phyloP scores from a whole-genome alignment of 176 grass and related monocot species.

The Themeda triandra region DNA sequence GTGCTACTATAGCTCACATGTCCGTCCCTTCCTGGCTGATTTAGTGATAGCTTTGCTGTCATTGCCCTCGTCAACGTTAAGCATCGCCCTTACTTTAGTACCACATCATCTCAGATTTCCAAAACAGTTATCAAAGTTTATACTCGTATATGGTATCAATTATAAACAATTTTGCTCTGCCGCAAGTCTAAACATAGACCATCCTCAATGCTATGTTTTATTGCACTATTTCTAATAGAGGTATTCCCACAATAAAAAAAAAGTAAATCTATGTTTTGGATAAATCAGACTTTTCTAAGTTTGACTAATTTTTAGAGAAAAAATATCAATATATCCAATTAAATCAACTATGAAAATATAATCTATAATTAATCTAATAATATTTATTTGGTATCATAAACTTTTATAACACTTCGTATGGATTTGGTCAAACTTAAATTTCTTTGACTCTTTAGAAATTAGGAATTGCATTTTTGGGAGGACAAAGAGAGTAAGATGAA shows the following conservation, averaged over 20 bases:
- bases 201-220: too few species aligned
- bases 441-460: background rate
- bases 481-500: background rate
- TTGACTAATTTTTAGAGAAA: too few species aligned
- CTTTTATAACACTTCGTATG: background rate
- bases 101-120: background rate
- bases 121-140: background rate
- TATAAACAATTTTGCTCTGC: background rate
- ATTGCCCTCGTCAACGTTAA: background rate
- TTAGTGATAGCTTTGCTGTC: background rate
- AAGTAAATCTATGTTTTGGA: background rate
- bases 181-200: background rate
- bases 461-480: background rate
- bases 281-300: too few species aligned
- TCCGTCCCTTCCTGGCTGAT: background rate
- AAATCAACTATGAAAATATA: too few species aligned
- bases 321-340: too few species aligned
- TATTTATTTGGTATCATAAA: background rate
- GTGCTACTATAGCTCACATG: background rate
- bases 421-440: background rate
- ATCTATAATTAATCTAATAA: background rate
- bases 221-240: background rate
- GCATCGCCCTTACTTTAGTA: background rate
- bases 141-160: too few species aligned
- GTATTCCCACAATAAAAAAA: background rate